These are phyloP conservation scores for Aurifilum marmelostoma DNA, from an alignment of 2,329 filamentous ascomycete genomes.

Conservation along the genomic window DNA sequence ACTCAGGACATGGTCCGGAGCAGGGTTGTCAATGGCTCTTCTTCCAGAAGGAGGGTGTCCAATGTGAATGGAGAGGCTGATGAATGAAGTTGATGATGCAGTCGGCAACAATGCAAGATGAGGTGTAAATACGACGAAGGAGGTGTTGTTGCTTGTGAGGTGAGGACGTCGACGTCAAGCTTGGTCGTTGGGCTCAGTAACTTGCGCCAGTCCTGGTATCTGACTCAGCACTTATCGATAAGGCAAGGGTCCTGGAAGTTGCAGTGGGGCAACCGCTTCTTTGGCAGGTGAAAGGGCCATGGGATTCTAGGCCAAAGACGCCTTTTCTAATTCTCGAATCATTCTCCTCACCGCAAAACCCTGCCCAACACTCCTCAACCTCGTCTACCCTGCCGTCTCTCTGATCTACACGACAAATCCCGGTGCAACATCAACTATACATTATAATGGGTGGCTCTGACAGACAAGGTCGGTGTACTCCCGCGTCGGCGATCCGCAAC, in stretches of 20 bases:
- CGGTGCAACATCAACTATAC: not conserved
- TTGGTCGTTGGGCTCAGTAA: not conserved
- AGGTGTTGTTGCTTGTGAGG: not conserved
- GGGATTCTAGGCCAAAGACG: constrained; percentile 1
- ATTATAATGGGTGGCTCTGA: constrained; percentile 66
- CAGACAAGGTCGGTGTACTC: constrained; percentile 60
- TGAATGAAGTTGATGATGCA: not conserved
- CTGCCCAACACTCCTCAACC: not conserved
- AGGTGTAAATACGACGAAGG: not conserved
- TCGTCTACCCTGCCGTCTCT: not conserved
- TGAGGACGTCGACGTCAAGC: not conserved
- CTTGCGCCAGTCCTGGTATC: not conserved
- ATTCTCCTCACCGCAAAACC: not conserved
- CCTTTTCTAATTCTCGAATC: not conserved
- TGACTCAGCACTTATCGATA: constrained; percentile 20
- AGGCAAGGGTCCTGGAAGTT: not conserved
- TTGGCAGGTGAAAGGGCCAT: constrained; percentile 13
- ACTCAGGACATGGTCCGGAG: constrained; percentile 33
- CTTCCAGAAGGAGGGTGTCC: not conserved
- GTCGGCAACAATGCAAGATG: not conserved
- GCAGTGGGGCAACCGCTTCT: constrained; percentile 11
- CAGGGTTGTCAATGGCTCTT: constrained; percentile 4
- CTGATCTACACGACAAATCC: not conserved
- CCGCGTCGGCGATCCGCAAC: not conserved
- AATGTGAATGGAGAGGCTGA: not conserved